Percentiles rank a stretch among this genome's conserved stretches.
These are phyloP conservation scores for Aphanocladium album DNA, from an alignment of 2,329 filamentous ascomycete species.

Conservation along the genomic window DNA sequence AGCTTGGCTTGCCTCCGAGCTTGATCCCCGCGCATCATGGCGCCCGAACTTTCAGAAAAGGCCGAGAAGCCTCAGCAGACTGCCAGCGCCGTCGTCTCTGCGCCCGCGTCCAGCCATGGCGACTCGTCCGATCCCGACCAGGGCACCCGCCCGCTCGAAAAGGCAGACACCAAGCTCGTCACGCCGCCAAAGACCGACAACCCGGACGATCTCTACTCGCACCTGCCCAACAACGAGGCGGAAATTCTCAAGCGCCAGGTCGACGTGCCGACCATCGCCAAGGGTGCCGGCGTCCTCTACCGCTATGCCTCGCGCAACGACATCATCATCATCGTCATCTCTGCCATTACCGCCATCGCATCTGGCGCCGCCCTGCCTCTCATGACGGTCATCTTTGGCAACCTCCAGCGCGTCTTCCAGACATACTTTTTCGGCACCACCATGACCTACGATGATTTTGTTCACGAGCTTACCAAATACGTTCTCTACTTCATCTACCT, in stretches of 20 bases:
- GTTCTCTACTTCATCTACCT: conserved; percentile 85
- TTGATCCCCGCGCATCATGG: too few species aligned
- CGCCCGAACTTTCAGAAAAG: too few species aligned
- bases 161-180: too few species aligned
- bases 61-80: too few species aligned
- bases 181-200: conserved; percentile 33
- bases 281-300: conserved; percentile 61
- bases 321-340: conserved; percentile 49
- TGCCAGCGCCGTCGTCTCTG: too few species aligned
- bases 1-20: too few species aligned
- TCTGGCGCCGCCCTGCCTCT: conserved; percentile 71
- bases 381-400: conserved; percentile 79
- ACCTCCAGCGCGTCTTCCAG: conserved; percentile 67
- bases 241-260: conserved; percentile 65
- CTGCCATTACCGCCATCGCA: conserved; percentile 46
- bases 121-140: too few species aligned
- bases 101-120: too few species aligned
- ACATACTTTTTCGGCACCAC: conserved; percentile 48
- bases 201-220: conserved; percentile 49
- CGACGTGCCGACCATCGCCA: conserved; percentile 56
- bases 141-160: too few species aligned
- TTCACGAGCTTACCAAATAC: conserved; percentile 52
- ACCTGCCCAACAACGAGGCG: conserved; percentile 62
- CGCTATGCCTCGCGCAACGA: conserved; percentile 66
- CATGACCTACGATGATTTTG: conserved; percentile 48